Base-by-base conservation (phyloP, 495 filamentous ascomycete genomes). In the Penicillium nucicola region DNA sequence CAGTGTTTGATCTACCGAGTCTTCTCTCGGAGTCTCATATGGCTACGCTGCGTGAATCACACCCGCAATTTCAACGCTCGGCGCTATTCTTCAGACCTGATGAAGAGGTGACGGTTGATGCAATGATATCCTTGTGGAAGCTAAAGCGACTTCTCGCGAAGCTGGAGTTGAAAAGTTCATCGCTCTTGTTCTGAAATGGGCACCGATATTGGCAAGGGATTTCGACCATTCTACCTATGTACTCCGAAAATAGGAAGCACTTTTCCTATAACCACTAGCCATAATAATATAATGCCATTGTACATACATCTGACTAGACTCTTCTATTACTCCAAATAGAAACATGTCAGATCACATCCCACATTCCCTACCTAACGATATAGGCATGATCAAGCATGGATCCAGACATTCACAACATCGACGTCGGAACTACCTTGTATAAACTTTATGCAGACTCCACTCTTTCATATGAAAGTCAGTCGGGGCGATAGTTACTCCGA, bases 81-180 rank as follows among this genome's bases (percentile, higher is more conserved):
- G 73, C 58, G 17, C 50, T 67, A 40, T 77, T 69, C 36, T 72
- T 71, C 51, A 68, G 65, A 35, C 67, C 74, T 2, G 55, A 62
- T 17, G 64, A 65, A 5, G 37, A 45, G 15, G 34, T 52, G 8
- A 84, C 78, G 1, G 45, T 79, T 7, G 57, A 76, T 7, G 52
- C 83, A 35, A 75, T 89, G 64, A 40, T 81, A 53, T 60, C 71
- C 35, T 55, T 92, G 35, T 89, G 87, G 87, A 85, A 81, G 56
- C 58, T 91, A 13, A 80, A 88, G 54, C 82, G 78, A 0, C 88
- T 80, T 53, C 25, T 86, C 5, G 54, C 4, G 10, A 8, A 15
- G 13, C 9, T 17, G 15, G 46, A 48, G 7, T 10, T 25, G 13
- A 2, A 9, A 31, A 18, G 13, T 7, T 30, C 0, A 8, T 28